Evolutionary conservation across 495 filamentous ascomycete genomes (phyloP).

Genomic region (Thermothielavioides terrestris): DNA sequence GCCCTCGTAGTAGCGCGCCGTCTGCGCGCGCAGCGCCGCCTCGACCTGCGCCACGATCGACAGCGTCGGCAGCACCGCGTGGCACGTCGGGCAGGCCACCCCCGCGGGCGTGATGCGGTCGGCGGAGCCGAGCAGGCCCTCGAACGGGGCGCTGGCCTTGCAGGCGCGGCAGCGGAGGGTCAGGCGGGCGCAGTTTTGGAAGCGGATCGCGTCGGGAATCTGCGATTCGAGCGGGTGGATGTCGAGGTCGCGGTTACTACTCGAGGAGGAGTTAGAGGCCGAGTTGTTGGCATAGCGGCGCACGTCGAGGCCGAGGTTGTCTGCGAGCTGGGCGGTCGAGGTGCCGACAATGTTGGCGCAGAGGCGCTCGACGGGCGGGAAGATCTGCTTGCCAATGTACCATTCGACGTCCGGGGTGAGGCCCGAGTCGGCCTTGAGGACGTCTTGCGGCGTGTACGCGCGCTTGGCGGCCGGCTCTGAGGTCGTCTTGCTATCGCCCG

Average conservation of each 20-base stretch:
- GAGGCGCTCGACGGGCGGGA: constrained; percentile 95
- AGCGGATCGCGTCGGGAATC: constrained; percentile 78
- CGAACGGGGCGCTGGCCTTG: constrained; percentile 60
- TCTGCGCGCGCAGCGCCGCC: constrained; percentile 64
- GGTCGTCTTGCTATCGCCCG: constrained; percentile 62
- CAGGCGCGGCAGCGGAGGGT: constrained; percentile 73
- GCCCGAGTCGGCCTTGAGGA: constrained; percentile 61
- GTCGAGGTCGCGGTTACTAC: constrained; percentile 48
- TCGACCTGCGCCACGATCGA: constrained; percentile 81
- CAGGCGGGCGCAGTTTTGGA: constrained; percentile 67
- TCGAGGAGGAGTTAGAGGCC: constrained; percentile 10
- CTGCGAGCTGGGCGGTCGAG: constrained; percentile 76
- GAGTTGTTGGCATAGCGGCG: constrained; percentile 60
- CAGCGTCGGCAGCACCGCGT: constrained; percentile 55
- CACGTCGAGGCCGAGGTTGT: constrained; percentile 85
- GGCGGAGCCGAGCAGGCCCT: constrained; percentile 55
- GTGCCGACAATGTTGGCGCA: constrained; percentile 93
- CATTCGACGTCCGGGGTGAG: constrained; percentile 86
- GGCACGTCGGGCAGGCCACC: constrained; percentile 55
- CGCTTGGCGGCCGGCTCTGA: constrained; percentile 73
- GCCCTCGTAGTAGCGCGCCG: constrained; percentile 79
- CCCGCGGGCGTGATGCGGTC: constrained; percentile 61
- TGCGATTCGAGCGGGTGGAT: constrained; percentile 89
- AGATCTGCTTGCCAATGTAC: constrained; percentile 97
- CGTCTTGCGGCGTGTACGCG: constrained; percentile 77